Evolutionary conservation across 2,329 filamentous ascomycete species (phyloP).

Genomic region (Metarhizium album): DNA sequence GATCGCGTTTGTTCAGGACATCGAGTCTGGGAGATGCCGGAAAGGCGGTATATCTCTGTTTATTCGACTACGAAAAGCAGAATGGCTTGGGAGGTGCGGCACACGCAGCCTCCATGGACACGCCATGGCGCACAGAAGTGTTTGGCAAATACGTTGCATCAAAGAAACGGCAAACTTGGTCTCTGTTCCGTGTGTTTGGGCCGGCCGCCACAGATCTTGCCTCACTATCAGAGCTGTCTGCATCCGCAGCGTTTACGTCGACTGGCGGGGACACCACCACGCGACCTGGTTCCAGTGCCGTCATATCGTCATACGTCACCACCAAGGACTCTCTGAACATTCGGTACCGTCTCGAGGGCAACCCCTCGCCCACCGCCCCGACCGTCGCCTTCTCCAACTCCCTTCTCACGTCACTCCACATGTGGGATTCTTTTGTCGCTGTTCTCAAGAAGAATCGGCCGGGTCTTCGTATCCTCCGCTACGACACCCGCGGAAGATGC

Average conservation of each 20-base stretch:
- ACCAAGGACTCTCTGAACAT: slow-evolving; percentile 58
- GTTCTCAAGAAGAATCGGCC: slow-evolving; percentile 49
- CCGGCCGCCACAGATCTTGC: slow-evolving; percentile 59
- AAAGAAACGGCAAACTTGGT: slow-evolving; percentile 51
- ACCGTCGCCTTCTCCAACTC: slow-evolving; percentile 70
- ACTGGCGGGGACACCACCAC: slow-evolving; percentile 47
- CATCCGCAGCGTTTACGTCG: slow-evolving; percentile 39
- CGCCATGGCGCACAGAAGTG: slow-evolving; percentile 50
- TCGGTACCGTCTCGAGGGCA: slow-evolving; percentile 68
- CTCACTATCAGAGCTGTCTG: slow-evolving; percentile 39
- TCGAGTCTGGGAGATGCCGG: slow-evolving; percentile 47
- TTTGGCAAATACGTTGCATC: slow-evolving; percentile 46
- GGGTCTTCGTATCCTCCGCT: slow-evolving; percentile 64
- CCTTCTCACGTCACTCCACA: slow-evolving; percentile 63
- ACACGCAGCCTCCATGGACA: slow-evolving; percentile 51
- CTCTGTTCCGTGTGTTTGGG: slow-evolving; percentile 72
- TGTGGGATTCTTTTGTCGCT: slow-evolving; percentile 68
- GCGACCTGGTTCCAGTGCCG: slow-evolving; percentile 36
- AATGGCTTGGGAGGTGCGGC: slow-evolving; percentile 58
- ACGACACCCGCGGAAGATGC: slow-evolving; percentile 62
- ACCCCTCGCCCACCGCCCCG: slow-evolving; percentile 52
- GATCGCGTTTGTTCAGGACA: slow-evolving; percentile 60
- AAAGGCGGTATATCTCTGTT: slow-evolving; percentile 44
- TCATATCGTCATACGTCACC: slow-evolving; percentile 57
- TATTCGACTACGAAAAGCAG: slow-evolving; percentile 61